Evolutionary conservation across 2,329 filamentous ascomycete genomes (phyloP).

Genomic region (Aquanectria penicillioides): DNA sequence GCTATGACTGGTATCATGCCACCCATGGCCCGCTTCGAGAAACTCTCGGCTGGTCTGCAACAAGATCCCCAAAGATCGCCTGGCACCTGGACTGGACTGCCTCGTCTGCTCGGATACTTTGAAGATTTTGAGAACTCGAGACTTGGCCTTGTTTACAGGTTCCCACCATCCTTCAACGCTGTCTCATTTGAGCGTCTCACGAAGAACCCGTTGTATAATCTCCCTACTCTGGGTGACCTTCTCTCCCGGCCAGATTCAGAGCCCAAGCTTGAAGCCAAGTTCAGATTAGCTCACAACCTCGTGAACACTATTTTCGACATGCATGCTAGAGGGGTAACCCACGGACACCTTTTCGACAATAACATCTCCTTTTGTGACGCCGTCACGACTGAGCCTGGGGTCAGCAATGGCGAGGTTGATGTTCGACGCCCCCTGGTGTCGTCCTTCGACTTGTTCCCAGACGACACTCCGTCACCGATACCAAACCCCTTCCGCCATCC

Average conservation of each 20-base stretch:
- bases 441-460: slow-evolving; percentile 76
- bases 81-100: slow-evolving; percentile 69
- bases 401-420: slow-evolving; percentile 62
- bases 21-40: slow-evolving; percentile 72
- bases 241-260: slow-evolving; percentile 64
- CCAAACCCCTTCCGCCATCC: slow-evolving; percentile 66
- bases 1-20: slow-evolving; percentile 71
- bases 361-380: slow-evolving; percentile 74
- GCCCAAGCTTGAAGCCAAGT: slow-evolving; percentile 79
- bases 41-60: slow-evolving; percentile 67
- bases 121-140: slow-evolving; percentile 77
- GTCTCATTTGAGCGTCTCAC: slow-evolving; percentile 63
- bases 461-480: slow-evolving; percentile 33
- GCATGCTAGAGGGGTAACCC: slow-evolving; percentile 74
- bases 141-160: slow-evolving; percentile 79
- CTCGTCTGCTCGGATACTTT: slow-evolving; percentile 74
- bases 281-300: slow-evolving; percentile 77
- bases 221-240: slow-evolving; percentile 65
- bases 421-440: slow-evolving; percentile 76
- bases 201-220: slow-evolving; percentile 59
- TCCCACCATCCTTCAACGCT: slow-evolving; percentile 72
- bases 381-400: slow-evolving; percentile 52
- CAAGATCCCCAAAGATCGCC: slow-evolving; percentile 61
- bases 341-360: slow-evolving; percentile 74
- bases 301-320: slow-evolving; percentile 78